Evolutionary conservation across 2,329 filamentous ascomycete species (phyloP).

Genomic region (Clonostachys rosea): DNA sequence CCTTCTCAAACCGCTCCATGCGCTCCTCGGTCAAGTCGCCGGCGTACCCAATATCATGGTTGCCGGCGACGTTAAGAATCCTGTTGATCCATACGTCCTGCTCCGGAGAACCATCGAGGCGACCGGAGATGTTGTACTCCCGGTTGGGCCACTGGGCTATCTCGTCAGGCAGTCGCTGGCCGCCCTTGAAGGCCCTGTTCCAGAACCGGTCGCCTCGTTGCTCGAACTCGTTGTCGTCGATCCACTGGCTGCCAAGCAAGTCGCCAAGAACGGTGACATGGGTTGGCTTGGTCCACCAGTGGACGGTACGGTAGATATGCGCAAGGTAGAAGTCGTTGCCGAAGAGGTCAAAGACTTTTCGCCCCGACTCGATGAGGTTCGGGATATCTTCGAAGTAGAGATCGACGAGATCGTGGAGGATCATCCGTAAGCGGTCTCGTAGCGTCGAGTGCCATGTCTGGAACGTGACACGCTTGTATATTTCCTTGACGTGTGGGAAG

Average conservation of each 20-base stretch:
- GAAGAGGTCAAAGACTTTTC: constrained; percentile 82
- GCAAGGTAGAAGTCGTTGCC: constrained; percentile 95
- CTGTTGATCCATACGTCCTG: constrained; percentile 62
- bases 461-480: constrained; percentile 42
- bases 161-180: constrained; percentile 57
- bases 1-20: constrained; percentile 74
- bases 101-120: constrained; percentile 36
- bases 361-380: constrained; percentile 57
- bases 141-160: constrained; percentile 40
- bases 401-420: constrained; percentile 55
- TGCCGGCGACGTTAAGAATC: constrained; percentile 87
- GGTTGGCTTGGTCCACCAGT: constrained; percentile 81
- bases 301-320: constrained; percentile 81
- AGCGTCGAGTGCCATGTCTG: constrained; percentile 38
- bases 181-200: constrained; percentile 71
- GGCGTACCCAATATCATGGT: constrained; percentile 95
- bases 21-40: constrained; percentile 79
- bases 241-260: constrained; percentile 92
- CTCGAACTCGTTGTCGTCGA: constrained; percentile 79
- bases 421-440: constrained; percentile 45
- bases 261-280: constrained; percentile 90
- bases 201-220: constrained; percentile 71
- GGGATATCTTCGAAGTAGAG: constrained; percentile 65
- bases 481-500: constrained; percentile 47
- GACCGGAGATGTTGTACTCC: constrained; percentile 45